A percentile compares a stretch with the other conserved stretches of the same genome.
Conservation (phyloP, 2,329 filamentous ascomycete species). For the Aureobasidium sp. region DNA sequence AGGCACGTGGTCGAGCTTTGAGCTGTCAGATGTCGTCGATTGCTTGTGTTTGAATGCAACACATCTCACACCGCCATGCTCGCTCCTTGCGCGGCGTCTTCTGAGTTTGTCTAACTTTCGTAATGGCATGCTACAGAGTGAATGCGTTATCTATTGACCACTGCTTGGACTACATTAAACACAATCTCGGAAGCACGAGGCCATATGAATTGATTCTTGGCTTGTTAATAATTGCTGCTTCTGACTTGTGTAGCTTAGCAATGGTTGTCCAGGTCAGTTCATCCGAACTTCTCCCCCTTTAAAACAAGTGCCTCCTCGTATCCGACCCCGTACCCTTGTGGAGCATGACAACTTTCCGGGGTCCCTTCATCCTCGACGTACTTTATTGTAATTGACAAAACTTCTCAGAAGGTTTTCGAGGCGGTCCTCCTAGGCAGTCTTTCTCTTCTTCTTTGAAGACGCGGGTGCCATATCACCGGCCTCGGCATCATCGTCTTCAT, state of each 20-base stretch:
- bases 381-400: background rate
- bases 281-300: background rate
- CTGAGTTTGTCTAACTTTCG: background rate
- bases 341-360: background rate
- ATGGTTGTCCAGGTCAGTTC: background rate
- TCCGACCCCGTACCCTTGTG: background rate
- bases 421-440: background rate
- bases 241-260: background rate
- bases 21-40: background rate
- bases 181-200: background rate
- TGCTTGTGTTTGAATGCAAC: background rate
- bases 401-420: background rate
- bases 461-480: background rate
- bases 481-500: slow-evolving; percentile 8
- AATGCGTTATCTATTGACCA: background rate
- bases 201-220: background rate
- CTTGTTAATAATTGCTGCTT: background rate
- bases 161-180: background rate
- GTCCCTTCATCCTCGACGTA: background rate
- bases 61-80: background rate
- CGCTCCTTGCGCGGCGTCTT: background rate
- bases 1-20: background rate
- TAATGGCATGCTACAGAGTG: background rate
- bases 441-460: slow-evolving; percentile 13
- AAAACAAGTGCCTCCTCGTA: background rate